phyloP scores from a whole-genome alignment of 1,284 basidiomycete species.

The Coniophora puteana region DNA sequence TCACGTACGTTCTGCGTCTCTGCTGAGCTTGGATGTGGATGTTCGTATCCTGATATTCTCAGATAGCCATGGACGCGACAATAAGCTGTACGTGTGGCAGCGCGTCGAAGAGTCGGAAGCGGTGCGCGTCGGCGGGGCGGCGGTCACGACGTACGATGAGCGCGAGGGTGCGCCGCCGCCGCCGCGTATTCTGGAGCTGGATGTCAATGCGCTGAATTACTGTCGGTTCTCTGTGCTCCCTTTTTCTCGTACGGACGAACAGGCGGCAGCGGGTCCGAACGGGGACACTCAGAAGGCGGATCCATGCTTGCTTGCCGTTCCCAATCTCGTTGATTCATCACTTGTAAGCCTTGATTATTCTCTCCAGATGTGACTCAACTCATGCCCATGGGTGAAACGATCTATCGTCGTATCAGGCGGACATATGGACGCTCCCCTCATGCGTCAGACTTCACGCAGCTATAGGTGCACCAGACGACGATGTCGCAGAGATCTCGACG shows the following conservation, averaged over 20 bases:
- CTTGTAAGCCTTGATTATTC: slow-evolving; percentile 59
- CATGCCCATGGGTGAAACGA: no score
- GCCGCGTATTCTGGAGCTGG: no score
- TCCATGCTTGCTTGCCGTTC: slow-evolving; percentile 77
- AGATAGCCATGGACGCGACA: slow-evolving; percentile 84
- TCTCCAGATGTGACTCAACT: no score
- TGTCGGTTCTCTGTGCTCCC: slow-evolving; percentile 71
- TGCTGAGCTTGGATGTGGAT: slow-evolving; percentile 5
- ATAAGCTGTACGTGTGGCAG: slow-evolving; percentile 75
- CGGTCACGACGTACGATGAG: slow-evolving; percentile 55
- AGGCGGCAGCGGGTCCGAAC: slow-evolving; percentile 37
- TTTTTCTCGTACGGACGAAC: slow-evolving; percentile 9
- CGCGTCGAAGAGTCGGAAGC: slow-evolving; percentile 40
- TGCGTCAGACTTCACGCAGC: slow-evolving; percentile 73
- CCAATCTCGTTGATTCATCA: slow-evolving; percentile 85
- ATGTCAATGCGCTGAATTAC: slow-evolving; percentile 88
- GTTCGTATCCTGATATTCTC: no score
- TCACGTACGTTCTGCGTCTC: slow-evolving; percentile 53
- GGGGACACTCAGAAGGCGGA: no score
- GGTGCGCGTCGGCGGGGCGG: slow-evolving; percentile 50
- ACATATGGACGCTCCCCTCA: slow-evolving; percentile 73
- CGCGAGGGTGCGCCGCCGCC: no score
- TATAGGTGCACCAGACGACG: slow-evolving; percentile 53
- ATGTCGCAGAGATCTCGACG: slow-evolving; percentile 23
- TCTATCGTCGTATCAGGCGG: slow-evolving; percentile 47